Evolutionary conservation across 2,329 filamentous ascomycete genomes (phyloP), one percentile per base, ranked within the genome.

Genomic region (Aspergillus tamarii): DNA sequence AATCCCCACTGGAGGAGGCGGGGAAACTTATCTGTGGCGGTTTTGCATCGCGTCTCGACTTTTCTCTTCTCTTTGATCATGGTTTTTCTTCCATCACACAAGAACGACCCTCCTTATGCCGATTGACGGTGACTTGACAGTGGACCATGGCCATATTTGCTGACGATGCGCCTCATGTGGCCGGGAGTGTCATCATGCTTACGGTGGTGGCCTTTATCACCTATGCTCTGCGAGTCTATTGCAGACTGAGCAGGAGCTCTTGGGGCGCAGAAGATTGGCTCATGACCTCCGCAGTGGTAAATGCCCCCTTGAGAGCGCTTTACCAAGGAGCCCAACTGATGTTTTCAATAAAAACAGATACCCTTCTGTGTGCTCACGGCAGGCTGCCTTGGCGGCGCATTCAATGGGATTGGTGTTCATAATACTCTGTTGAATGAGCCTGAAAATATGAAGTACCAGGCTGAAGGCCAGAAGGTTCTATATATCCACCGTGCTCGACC

Each of bases 181-280:
- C 66, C 32, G 68, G 66, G 30, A 69, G 66, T 52, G 66, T 66
- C 54, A 68, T 71, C 14, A 60, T 70, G 58, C 48, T 71, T n/a
- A 69, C 68, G 9, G n/a, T 58, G 0, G 55, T 69, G 16, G 69
- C 66, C 3, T 58, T 71, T 1, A 12, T 70, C 6, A 69, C 64
- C 3, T 71, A 59, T 23, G 63, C 57, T 0, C 34, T 70, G 57
- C 69, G 69, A 16, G 64, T 67, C 10, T 71, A 70, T 28, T 69
- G 66, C 53, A 59, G 69, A 52, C 0, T 70, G 21, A 64, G 61
- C 10, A 59, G 68, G 23, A 68, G 58, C 21, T 69, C 68, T 48
- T 71, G 69, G 69, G 62, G 66, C 10, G 28, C 57, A 39, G 69
- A 71, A 23, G 69, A 71, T 39, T 71, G 69, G 69, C 70, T 71